Evolutionary conservation across 2,329 filamentous ascomycete species (phyloP).

Genomic region (Dothistroma pini): DNA sequence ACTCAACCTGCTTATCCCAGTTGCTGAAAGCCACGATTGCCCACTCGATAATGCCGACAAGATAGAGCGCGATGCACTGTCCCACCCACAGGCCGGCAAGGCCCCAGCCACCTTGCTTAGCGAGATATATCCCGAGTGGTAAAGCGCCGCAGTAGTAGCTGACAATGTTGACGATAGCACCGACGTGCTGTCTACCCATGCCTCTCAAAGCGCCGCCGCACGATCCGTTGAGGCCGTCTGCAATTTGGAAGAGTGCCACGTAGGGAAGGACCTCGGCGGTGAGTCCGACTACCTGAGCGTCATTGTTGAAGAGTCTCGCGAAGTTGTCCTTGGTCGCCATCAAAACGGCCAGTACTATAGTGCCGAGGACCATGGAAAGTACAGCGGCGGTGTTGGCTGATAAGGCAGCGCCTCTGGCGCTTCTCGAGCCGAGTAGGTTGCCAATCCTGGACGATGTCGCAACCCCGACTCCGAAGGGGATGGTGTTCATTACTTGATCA

Average conservation of each 20-base stretch:
- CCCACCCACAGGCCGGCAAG: constrained; percentile 74
- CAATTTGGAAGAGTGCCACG: constrained; percentile 86
- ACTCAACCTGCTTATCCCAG: constrained; percentile 70
- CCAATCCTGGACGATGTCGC: constrained; percentile 74
- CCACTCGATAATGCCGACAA: constrained; percentile 78
- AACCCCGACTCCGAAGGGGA: constrained; percentile 82
- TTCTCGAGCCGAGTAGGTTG: constrained; percentile 70
- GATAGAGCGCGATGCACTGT: constrained; percentile 62
- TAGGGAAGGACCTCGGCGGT: constrained; percentile 78
- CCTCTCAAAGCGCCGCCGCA: constrained; percentile 78
- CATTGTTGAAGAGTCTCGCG: constrained; percentile 77
- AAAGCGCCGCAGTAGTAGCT: constrained; percentile 82
- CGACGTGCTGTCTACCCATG: constrained; percentile 83
- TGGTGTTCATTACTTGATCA: constrained; percentile 61
- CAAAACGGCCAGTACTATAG: constrained; percentile 62
- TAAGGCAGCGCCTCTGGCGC: constrained; percentile 62
- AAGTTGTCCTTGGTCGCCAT: constrained; percentile 70
- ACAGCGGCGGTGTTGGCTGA: constrained; percentile 73
- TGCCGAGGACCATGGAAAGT: constrained; percentile 66
- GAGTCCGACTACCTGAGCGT: constrained; percentile 65
- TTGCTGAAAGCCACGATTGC: constrained; percentile 70
- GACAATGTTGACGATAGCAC: constrained; percentile 74
- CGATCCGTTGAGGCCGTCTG: constrained; percentile 79
- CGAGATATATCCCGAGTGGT: constrained; percentile 77
- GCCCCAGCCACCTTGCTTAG: constrained; percentile 76